These are phyloP conservation scores for Tetrahymena elliotti DNA, from an alignment of 73 alveolate species.

Conservation along the genomic window DNA sequence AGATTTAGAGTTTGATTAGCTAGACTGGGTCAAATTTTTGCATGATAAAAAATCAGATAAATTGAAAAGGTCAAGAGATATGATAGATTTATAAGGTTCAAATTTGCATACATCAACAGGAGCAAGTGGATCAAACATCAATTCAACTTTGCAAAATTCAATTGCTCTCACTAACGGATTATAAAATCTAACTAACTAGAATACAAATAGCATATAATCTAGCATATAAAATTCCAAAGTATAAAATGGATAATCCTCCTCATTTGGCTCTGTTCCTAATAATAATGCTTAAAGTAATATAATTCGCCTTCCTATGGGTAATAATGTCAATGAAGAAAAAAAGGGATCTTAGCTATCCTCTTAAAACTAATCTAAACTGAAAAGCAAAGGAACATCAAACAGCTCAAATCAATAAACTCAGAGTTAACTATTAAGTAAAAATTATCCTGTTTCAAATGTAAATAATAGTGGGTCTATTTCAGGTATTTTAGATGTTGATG, in stretches of 20 bases:
- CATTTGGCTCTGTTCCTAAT: not conserved
- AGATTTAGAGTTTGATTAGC: not conserved
- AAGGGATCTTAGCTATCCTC: not conserved
- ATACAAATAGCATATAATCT: not conserved
- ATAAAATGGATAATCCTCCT: not conserved
- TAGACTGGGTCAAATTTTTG: not conserved
- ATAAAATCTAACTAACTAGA: not conserved
- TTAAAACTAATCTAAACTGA: not conserved
- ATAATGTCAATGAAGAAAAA: not conserved
- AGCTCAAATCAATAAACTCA: not conserved
- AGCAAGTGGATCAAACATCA: not conserved
- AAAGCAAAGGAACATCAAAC: not conserved
- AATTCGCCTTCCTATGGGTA: not conserved
- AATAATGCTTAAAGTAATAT: not conserved
- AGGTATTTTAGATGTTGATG: not conserved
- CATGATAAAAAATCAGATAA: not conserved
- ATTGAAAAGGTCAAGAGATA: not conserved
- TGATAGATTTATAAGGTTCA: not conserved
- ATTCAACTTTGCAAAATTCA: not conserved
- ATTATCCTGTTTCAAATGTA: not conserved
- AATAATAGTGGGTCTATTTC: not conserved
- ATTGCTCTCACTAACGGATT: not conserved
- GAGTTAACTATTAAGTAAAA: not conserved
- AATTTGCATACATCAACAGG: not conserved
- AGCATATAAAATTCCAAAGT: not conserved